Conservation (phyloP, 2,329 filamentous ascomycete species). For the Akanthomyces muscarius region DNA sequence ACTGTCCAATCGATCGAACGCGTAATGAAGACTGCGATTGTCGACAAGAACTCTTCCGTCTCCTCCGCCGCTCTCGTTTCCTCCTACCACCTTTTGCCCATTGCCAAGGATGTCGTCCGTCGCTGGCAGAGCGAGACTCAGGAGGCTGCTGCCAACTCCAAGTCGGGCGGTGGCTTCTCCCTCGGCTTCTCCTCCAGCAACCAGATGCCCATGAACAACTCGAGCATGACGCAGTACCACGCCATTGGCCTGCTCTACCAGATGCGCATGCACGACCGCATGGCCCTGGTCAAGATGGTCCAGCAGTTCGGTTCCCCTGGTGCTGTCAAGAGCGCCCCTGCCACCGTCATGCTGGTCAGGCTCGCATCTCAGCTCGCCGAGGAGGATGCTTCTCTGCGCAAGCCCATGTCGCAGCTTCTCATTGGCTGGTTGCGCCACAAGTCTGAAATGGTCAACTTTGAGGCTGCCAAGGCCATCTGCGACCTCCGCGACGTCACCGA, state of each 20-base stretch:
- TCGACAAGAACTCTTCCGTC: slow-evolving; percentile 97
- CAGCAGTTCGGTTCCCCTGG: slow-evolving; percentile 93
- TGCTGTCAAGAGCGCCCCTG: slow-evolving; percentile 90
- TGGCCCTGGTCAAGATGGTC: slow-evolving; percentile 99
- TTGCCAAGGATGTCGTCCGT: slow-evolving; percentile 89
- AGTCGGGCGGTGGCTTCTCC: slow-evolving; percentile 85
- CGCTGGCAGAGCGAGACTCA: slow-evolving; percentile 99
- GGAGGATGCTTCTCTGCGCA: slow-evolving; percentile 82
- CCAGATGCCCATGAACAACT: slow-evolving; percentile 79
- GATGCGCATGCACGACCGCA: slow-evolving; percentile 95
- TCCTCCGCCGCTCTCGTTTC: slow-evolving; percentile 94
- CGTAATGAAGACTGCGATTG: slow-evolving; percentile 97
- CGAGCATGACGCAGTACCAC: slow-evolving; percentile 98
- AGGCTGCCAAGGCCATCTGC: slow-evolving; percentile 96
- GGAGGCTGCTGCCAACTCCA: slow-evolving; percentile 86
- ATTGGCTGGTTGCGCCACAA: slow-evolving; percentile 97
- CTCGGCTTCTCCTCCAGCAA: slow-evolving; percentile 80
- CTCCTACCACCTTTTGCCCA: slow-evolving; percentile 94
- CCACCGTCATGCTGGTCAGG: slow-evolving; percentile 86
- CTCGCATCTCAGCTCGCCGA: slow-evolving; percentile 90
- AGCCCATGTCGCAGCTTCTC: slow-evolving; percentile 94
- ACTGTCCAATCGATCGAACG: slow-evolving; percentile 97
- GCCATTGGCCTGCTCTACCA: slow-evolving; percentile 96
- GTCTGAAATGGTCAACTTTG: slow-evolving; percentile 99
- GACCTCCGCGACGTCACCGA: slow-evolving; percentile 92